phyloP scores from a whole-genome alignment of 202 grass and related monocot species.

The Eragrostis tef region DNA sequence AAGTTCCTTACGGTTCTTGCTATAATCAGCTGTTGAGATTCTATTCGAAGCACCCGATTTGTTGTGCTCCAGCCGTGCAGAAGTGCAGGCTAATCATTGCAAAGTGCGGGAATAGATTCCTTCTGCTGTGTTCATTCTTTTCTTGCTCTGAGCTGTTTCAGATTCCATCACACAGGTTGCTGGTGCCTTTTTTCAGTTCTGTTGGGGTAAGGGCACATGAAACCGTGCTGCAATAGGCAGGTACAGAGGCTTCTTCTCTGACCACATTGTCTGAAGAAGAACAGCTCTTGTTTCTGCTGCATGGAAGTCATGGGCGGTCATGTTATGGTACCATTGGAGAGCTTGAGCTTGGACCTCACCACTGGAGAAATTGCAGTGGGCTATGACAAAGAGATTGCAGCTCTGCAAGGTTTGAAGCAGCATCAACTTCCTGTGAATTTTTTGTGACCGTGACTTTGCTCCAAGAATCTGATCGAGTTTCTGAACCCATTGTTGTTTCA shows the following conservation, averaged over 20 bases:
- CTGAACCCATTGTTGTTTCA: constrained; percentile 47
- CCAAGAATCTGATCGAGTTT: neutral
- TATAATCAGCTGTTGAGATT: constrained; percentile 9
- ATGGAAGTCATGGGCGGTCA: constrained; percentile 42
- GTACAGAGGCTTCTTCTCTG: constrained; percentile 9
- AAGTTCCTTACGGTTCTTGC: constrained; percentile 29
- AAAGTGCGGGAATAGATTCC: constrained; percentile 54
- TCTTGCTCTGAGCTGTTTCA: constrained; percentile 45
- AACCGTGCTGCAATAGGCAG: constrained; percentile 24
- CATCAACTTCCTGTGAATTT: constrained; percentile 7
- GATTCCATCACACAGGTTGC: constrained; percentile 40
- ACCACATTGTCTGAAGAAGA: constrained; percentile 39
- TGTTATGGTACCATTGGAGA: constrained; percentile 48
- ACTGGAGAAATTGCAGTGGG: constrained; percentile 35
- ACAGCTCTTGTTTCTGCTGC: constrained; percentile 7
- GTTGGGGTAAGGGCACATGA: constrained; percentile 32
- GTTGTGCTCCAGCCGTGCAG: constrained; percentile 30
- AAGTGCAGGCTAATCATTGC: constrained; percentile 45
- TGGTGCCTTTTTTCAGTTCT: constrained; percentile 19
- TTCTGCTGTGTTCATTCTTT: constrained; percentile 53
- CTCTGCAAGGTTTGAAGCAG: constrained; percentile 55
- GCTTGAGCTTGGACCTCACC: constrained; percentile 52
- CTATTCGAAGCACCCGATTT: constrained; percentile 20
- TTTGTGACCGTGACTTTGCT: constrained; percentile 14
- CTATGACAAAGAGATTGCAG: constrained; percentile 56